These are phyloP conservation scores for Nicotiana otophora DNA, from an alignment of 257 asterid species.

Conservation along the genomic window DNA sequence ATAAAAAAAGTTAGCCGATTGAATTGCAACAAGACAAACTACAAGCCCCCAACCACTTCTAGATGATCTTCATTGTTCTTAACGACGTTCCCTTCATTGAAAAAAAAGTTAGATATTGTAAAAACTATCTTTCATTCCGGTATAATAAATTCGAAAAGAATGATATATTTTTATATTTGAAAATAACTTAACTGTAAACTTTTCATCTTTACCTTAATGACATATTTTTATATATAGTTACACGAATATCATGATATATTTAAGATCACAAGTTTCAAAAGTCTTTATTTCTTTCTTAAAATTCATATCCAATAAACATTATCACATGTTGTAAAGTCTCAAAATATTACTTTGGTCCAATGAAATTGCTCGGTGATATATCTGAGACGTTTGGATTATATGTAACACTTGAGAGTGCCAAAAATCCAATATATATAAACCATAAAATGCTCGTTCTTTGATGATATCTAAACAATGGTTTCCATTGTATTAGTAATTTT, in stretches of 20 bases:
- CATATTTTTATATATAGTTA: too few relatives aligned
- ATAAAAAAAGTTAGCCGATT: neutral
- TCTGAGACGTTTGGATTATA: neutral
- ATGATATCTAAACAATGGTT: constrained; percentile 6
- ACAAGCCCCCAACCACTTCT: neutral
- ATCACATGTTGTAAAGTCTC: neutral
- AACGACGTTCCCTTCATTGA: neutral
- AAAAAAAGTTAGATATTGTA: neutral
- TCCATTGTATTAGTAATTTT: neutral
- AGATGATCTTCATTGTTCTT: neutral
- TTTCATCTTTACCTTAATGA: too few relatives aligned
- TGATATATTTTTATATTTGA: too few relatives aligned
- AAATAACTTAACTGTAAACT: too few relatives aligned
- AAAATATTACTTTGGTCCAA: neutral
- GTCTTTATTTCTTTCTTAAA: too few relatives aligned
- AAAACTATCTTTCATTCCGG: too few relatives aligned
- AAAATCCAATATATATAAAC: neutral
- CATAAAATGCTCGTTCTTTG: neutral
- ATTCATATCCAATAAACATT: too few relatives aligned
- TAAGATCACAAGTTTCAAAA: too few relatives aligned
- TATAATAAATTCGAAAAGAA: too few relatives aligned
- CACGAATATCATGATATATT: too few relatives aligned
- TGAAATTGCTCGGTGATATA: neutral
- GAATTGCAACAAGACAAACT: neutral
- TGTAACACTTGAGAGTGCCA: neutral